Evolutionary conservation across 2,329 filamentous ascomycete genomes (phyloP).

Genomic region (Bipolaris zeicola): DNA sequence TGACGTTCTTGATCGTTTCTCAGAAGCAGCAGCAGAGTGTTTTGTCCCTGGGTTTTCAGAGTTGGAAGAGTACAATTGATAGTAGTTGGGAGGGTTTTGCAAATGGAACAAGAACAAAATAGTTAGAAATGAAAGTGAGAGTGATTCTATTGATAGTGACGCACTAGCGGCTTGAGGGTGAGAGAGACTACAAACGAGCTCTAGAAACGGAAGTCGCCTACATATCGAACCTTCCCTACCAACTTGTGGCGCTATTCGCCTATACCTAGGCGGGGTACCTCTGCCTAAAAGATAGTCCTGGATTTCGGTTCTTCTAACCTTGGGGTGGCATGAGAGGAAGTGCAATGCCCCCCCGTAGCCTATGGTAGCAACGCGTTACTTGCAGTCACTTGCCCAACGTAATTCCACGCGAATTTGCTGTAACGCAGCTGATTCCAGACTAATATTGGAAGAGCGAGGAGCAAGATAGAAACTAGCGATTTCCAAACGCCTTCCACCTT

Average conservation of each 20-base stretch:
- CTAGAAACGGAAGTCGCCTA: neutral
- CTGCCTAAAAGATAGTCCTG: neutral
- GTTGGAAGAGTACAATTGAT: neutral
- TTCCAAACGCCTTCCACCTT: neutral
- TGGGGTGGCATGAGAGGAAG: neutral
- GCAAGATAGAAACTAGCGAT: neutral
- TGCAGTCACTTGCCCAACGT: neutral
- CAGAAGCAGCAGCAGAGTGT: neutral
- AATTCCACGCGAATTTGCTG: neutral
- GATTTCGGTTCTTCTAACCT: neutral
- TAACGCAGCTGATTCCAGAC: neutral
- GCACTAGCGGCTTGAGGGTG: neutral
- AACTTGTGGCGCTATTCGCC: too few species aligned
- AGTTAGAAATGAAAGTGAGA: neutral
- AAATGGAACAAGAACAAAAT: neutral
- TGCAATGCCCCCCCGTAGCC: neutral
- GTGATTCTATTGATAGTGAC: neutral
- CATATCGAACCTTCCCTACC: too few species aligned
- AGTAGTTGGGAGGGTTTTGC: neutral
- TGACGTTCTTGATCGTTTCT: too few species aligned
- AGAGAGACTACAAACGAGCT: neutral
- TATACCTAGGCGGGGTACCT: too few species aligned
- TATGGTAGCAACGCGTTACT: neutral
- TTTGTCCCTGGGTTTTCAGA: neutral
- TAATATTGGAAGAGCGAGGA: neutral